Conservation (phyloP, 306 rosid genomes). For the Prosopis cineraria region DNA sequence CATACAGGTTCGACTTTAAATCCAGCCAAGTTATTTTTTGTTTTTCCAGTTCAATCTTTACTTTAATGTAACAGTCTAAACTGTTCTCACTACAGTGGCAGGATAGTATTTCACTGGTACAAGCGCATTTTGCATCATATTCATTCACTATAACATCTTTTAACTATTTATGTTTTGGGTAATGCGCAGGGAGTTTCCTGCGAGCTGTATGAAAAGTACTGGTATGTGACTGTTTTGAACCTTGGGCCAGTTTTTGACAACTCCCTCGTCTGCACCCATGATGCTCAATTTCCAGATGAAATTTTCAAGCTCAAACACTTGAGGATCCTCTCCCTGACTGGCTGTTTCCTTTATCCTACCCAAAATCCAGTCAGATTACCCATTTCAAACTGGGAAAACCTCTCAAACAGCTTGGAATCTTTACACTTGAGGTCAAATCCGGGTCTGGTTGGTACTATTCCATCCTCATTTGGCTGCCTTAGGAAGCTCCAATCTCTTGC, state of each 20-base stretch:
- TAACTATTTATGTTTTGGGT: background rate
- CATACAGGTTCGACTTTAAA: slow-evolving; percentile 43
- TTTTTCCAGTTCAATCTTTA: background rate
- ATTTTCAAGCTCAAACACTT: slow-evolving; percentile 56
- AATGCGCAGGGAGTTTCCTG: slow-evolving; percentile 56
- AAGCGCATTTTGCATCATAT: background rate
- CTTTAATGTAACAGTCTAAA: slow-evolving; percentile 22
- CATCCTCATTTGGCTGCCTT: slow-evolving; percentile 44
- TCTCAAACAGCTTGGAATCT: slow-evolving; percentile 48
- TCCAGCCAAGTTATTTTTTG: slow-evolving; percentile 1
- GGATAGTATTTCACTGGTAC: background rate
- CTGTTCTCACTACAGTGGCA: background rate
- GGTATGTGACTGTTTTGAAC: slow-evolving; percentile 48
- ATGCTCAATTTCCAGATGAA: slow-evolving; percentile 41
- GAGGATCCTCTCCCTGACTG: slow-evolving; percentile 43
- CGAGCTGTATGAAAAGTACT: slow-evolving; percentile 51
- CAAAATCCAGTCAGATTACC: slow-evolving; percentile 49
- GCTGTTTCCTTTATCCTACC: slow-evolving; percentile 42
- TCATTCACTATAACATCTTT: slow-evolving; percentile 1
- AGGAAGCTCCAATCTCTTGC: slow-evolving; percentile 52
- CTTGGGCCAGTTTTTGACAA: slow-evolving; percentile 55
- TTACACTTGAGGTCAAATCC: slow-evolving; percentile 53
- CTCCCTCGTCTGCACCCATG: slow-evolving; percentile 41
- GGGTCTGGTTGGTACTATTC: slow-evolving; percentile 54
- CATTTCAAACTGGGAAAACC: slow-evolving; percentile 45